These are phyloP conservation scores for Centrapalus pauciflorus DNA, from an alignment of 129 eudicot species.

Conservation along the genomic window DNA sequence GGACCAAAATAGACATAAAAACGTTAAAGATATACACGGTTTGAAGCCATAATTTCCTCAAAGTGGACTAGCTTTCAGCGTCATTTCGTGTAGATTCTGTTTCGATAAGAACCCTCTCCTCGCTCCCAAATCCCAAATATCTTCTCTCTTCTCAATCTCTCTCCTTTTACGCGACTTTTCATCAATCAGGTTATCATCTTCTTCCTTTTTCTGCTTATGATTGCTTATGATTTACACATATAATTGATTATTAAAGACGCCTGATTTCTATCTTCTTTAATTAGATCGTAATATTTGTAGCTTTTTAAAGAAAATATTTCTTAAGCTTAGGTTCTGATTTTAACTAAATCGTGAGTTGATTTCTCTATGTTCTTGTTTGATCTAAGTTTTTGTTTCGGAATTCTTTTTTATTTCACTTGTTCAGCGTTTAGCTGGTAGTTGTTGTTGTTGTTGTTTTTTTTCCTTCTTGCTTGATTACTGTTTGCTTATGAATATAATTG, in stretches of 20 bases:
- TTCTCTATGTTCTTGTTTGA: conserved; percentile 13
- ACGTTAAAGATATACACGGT: no score
- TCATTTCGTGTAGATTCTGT: conserved; percentile 22
- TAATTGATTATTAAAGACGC: background rate
- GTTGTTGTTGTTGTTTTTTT: no score
- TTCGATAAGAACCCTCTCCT: conserved; percentile 25
- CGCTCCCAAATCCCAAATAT: background rate
- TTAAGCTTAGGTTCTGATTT: conserved; percentile 2
- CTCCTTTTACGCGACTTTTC: conserved; percentile 21
- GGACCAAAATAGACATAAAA: no score
- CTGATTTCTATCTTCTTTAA: conserved; percentile 12
- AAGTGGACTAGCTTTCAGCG: conserved; percentile 19
- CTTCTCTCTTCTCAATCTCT: conserved; percentile 19
- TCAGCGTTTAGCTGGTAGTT: conserved; percentile 17
- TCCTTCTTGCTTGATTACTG: conserved; percentile 2
- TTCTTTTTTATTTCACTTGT: background rate
- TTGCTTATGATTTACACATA: background rate
- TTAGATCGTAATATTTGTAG: conserved; percentile 27
- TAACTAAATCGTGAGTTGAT: conserved; percentile 14
- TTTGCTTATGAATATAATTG: background rate
- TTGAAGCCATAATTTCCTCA: conserved; percentile 5
- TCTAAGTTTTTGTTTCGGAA: conserved; percentile 7
- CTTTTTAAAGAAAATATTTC: conserved; percentile 2
- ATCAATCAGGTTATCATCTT: conserved; percentile 24
- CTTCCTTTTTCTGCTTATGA: background rate